A percentile compares a stretch with the other conserved stretches of the same genome.
These are phyloP conservation scores for Arachnomyces sp. DNA, from an alignment of 2,329 filamentous ascomycete genomes.

Conservation along the genomic window DNA sequence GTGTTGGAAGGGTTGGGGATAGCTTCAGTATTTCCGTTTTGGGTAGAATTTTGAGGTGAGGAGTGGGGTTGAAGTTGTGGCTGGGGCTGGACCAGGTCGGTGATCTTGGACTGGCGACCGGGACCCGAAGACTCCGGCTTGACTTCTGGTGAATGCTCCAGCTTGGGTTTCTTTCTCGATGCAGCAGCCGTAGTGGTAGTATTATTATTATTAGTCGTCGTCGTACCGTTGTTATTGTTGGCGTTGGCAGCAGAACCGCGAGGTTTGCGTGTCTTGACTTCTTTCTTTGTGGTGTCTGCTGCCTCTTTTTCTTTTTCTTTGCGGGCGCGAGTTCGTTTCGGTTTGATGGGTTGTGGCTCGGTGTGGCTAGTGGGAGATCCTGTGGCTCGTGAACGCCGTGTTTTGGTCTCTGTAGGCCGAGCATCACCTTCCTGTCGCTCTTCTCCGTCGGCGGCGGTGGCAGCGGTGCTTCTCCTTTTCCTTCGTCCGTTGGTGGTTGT, in stretches of 20 bases:
- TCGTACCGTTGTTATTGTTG: constrained; percentile 5
- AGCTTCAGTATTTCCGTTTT: constrained; percentile 34
- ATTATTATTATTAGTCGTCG: constrained; percentile 5
- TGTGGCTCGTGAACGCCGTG: constrained; percentile 10
- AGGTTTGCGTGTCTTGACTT: constrained; percentile 9
- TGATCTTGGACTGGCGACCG: constrained; percentile 34
- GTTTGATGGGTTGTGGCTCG: constrained; percentile 12
- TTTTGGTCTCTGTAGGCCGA: constrained; percentile 5
- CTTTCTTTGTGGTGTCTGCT: constrained; percentile 6
- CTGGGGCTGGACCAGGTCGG: constrained; percentile 26
- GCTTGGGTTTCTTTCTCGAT: constrained; percentile 43
- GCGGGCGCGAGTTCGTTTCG: constrained; percentile 27
- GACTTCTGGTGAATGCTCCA: constrained; percentile 25
- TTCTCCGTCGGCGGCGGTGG: constrained; percentile 3
- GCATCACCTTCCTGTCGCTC: constrained; percentile 5
- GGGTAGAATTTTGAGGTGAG: constrained; percentile 11
- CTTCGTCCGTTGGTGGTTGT: background rate
- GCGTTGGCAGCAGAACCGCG: background rate
- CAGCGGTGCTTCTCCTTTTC: background rate
- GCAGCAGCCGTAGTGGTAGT: constrained; percentile 23
- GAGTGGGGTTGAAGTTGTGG: constrained; percentile 7
- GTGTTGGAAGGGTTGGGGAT: constrained; percentile 39
- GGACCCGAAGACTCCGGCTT: constrained; percentile 11
- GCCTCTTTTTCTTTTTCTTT: constrained; percentile 35
- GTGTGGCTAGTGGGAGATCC: constrained; percentile 13